These are phyloP conservation scores for Friedmanniomyces endolithicus DNA, from an alignment of 495 filamentous ascomycete species.

Conservation along the genomic window DNA sequence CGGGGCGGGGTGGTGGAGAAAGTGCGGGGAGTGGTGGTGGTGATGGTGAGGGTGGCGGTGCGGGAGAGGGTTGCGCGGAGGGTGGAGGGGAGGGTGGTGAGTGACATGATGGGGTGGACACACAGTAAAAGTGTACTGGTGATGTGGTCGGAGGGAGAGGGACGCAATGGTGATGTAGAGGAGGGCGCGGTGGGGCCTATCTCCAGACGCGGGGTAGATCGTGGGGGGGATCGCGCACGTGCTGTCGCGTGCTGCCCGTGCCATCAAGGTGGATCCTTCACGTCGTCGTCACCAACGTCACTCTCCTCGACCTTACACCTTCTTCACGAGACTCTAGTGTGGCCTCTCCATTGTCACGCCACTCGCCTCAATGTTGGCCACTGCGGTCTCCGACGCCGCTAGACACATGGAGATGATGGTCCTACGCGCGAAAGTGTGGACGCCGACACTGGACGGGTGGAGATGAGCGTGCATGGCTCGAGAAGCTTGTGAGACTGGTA, in stretches of 20 bases:
- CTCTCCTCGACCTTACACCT: neutral
- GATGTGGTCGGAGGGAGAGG: neutral
- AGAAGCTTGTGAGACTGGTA: neutral
- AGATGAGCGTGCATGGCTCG: neutral
- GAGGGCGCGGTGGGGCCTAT: neutral
- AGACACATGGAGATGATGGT: neutral
- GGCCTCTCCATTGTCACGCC: neutral
- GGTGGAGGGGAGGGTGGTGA: neutral
- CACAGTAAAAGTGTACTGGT: no score
- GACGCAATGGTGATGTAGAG: neutral
- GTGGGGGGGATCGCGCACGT: neutral
- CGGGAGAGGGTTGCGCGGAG: neutral
- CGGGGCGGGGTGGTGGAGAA: constrained; percentile 7
- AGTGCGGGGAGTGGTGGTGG: neutral
- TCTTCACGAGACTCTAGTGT: no score
- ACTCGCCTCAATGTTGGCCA: neutral
- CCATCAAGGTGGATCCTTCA: neutral
- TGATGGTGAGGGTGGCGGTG: neutral
- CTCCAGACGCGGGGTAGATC: neutral
- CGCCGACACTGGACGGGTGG: neutral
- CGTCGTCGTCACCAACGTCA: neutral
- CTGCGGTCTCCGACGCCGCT: neutral
- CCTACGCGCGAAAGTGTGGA: neutral
- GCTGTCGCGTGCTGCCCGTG: neutral
- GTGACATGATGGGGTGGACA: neutral